Conservation (phyloP, 495 filamentous ascomycete species). For the Penicillium desertorum region DNA sequence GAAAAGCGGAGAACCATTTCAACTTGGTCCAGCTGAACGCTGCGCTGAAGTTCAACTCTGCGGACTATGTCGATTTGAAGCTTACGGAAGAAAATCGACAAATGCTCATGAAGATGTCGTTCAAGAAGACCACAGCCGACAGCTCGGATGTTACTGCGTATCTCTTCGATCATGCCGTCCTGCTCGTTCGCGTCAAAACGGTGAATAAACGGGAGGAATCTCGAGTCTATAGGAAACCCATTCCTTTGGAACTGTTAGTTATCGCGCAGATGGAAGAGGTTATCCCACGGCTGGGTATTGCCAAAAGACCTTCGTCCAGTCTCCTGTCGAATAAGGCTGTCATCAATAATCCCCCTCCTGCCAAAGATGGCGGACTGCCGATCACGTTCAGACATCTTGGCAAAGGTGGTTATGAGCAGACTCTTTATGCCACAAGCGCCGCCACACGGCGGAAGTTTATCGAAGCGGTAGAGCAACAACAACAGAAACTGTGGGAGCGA, state of each 20-base stretch:
- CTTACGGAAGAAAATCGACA: conserved; percentile 91
- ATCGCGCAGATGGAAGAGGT: conserved; percentile 97
- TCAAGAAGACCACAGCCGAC: conserved; percentile 90
- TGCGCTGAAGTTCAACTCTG: conserved; percentile 81
- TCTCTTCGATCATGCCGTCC: conserved; percentile 92
- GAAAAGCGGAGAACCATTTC: conserved; percentile 97
- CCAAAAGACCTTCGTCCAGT: conserved; percentile 86
- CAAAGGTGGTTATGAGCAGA: conserved; percentile 91
- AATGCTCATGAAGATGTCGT: conserved; percentile 83
- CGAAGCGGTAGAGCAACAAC: conserved; percentile 88
- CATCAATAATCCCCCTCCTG: conserved; percentile 44
- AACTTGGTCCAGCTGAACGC: conserved; percentile 89
- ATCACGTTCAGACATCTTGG: conserved; percentile 98
- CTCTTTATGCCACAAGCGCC: conserved; percentile 74
- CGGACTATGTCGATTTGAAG: conserved; percentile 90
- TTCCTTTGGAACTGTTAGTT: conserved; percentile 88
- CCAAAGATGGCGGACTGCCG: conserved; percentile 75
- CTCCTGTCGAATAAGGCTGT: conserved; percentile 72
- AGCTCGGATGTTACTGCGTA: conserved; percentile 88
- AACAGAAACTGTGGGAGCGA: conserved; percentile 76
- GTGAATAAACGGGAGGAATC: conserved; percentile 92
- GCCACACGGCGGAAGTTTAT: conserved; percentile 87
- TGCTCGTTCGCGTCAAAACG: conserved; percentile 83
- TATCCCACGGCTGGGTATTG: conserved; percentile 73
- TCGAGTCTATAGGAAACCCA: conserved; percentile 92